These are phyloP conservation scores for Blastobotrys terrestris DNA, from an alignment of 805 yeast genomes.

Conservation along the genomic window DNA sequence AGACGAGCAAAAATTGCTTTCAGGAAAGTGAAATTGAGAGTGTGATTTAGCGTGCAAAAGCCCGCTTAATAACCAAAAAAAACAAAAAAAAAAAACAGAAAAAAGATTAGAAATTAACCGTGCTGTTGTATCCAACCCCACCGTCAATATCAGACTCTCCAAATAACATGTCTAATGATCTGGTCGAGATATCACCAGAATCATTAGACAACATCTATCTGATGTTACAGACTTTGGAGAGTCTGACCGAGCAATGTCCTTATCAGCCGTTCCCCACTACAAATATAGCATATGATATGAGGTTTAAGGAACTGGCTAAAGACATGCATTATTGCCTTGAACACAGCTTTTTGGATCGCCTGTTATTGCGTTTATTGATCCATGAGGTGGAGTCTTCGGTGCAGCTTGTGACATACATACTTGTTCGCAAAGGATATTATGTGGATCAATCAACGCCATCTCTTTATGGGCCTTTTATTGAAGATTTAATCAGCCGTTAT, in stretches of 20 bases:
- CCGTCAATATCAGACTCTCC: too few species aligned
- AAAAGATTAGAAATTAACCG: too few species aligned
- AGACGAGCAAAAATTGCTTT: too few species aligned
- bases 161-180: too few species aligned
- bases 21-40: too few species aligned
- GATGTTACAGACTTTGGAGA: constrained; percentile 5
- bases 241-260: neutral
- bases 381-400: neutral
- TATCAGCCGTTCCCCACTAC: neutral
- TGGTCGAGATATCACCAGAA: too few species aligned
- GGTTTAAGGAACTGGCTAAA: neutral
- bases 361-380: neutral
- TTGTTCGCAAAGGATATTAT: neutral
- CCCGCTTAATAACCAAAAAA: too few species aligned
- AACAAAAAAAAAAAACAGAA: too few species aligned
- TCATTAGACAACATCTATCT: too few species aligned
- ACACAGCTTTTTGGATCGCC: neutral
- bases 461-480: neutral
- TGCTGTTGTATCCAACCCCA: too few species aligned
- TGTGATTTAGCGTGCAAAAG: too few species aligned
- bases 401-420: neutral
- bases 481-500: neutral
- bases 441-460: neutral
- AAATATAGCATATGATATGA: neutral
- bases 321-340: neutral